Evolutionary conservation across 1,284 basidiomycete genomes (phyloP).

Genomic region (Leucoagaricus sp.): DNA sequence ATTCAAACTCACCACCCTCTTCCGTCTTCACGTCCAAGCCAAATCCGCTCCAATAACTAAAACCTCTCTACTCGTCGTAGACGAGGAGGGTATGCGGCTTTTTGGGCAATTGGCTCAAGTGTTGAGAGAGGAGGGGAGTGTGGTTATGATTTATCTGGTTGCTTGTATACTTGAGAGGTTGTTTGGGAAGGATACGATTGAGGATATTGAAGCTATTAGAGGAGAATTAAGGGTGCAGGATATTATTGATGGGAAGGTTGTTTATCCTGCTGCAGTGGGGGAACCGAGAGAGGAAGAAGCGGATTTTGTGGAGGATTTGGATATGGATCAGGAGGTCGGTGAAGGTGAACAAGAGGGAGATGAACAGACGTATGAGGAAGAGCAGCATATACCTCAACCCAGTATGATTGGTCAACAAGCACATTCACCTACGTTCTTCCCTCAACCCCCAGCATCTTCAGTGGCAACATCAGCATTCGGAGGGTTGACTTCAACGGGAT

Average conservation of each 20-base stretch:
- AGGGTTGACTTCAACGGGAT: conserved; percentile 17
- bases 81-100: conserved; percentile 64
- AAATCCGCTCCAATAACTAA: conserved; percentile 80
- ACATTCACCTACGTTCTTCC: conserved; percentile 10
- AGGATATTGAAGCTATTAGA: conserved; percentile 75
- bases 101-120: conserved; percentile 60
- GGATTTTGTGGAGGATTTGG: conserved; percentile 19
- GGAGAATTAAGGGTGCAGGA: conserved; percentile 62
- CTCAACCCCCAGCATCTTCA: background rate
- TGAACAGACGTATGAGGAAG: conserved; percentile 23
- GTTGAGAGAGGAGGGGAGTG: conserved; percentile 56
- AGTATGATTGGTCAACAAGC: conserved; percentile 9
- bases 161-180: conserved; percentile 73
- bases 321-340: conserved; percentile 17
- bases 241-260: conserved; percentile 77
- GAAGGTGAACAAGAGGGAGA: conserved; percentile 26
- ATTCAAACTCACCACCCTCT: conserved; percentile 80
- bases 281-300: conserved; percentile 21
- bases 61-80: conserved; percentile 57
- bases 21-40: conserved; percentile 80
- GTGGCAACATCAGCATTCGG: conserved; percentile 11
- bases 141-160: conserved; percentile 73
- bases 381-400: conserved; percentile 15
- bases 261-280: conserved; percentile 8
- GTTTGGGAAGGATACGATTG: conserved; percentile 73